Evolutionary conservation across 129 eudicot genomes (phyloP).

Genomic region (Tagetes erecta): DNA sequence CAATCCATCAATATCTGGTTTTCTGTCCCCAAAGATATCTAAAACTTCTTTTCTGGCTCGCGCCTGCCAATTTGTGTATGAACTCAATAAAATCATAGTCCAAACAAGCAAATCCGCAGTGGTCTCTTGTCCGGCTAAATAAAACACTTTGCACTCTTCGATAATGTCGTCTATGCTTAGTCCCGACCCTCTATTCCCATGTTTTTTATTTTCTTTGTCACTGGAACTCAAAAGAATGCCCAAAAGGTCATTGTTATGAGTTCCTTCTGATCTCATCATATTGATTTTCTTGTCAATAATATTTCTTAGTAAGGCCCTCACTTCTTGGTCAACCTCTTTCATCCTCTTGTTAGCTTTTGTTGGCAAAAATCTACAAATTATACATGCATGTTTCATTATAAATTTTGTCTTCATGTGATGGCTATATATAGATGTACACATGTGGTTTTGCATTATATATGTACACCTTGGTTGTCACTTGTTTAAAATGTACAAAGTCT

Average conservation of each 20-base stretch:
- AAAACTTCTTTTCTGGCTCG: conserved; percentile 44
- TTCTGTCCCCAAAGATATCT: conserved; percentile 28
- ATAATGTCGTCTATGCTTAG: conserved; percentile 38
- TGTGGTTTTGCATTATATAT: too few relatives aligned
- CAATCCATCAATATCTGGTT: conserved; percentile 32
- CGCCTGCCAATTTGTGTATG: conserved; percentile 45
- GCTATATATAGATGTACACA: too few relatives aligned
- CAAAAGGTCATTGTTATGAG: neutral
- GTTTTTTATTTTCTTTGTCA: conserved; percentile 12
- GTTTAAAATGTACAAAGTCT: too few relatives aligned
- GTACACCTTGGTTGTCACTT: too few relatives aligned
- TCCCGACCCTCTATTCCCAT: conserved; percentile 4
- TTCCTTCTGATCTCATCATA: neutral
- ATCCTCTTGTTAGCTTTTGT: conserved; percentile 10
- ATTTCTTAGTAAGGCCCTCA: neutral
- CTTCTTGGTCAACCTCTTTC: conserved; percentile 11
- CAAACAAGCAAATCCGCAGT: conserved; percentile 43
- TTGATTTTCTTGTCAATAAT: neutral
- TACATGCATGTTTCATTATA: too few relatives aligned
- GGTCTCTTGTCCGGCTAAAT: conserved; percentile 51
- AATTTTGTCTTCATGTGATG: too few relatives aligned
- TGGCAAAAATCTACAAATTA: conserved; percentile 10
- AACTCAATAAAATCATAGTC: conserved; percentile 40
- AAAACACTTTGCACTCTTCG: conserved; percentile 50
- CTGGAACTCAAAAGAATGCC: conserved; percentile 13